Conservation (phyloP, 2,329 filamentous ascomycete genomes). For the Curvularia sp. region DNA sequence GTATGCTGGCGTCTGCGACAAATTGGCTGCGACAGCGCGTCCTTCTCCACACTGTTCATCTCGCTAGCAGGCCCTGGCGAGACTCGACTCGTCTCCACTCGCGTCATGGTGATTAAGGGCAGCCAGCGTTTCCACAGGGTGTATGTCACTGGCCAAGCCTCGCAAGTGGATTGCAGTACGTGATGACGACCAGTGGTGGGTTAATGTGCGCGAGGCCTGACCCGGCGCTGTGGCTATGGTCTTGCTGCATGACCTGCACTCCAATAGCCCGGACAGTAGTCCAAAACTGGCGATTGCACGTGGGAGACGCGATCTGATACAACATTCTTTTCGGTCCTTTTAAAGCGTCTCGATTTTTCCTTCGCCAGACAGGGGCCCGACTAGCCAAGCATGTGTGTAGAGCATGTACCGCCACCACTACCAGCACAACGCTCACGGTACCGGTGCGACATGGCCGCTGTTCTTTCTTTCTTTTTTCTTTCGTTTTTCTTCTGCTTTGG, state of each 20-base stretch:
- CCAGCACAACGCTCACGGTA: constrained; percentile 2
- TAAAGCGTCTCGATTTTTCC: constrained; percentile 9
- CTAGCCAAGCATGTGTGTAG: not conserved
- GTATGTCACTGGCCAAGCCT: constrained; percentile 27
- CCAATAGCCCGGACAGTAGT: constrained; percentile 26
- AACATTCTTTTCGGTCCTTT: constrained; percentile 23
- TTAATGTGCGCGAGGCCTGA: constrained; percentile 33
- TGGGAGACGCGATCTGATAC: constrained; percentile 35
- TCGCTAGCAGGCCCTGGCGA: constrained; percentile 43
- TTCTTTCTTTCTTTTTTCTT: constrained; percentile 5
- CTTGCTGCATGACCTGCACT: constrained; percentile 44
- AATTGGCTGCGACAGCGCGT: constrained; percentile 40
- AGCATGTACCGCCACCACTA: not conserved
- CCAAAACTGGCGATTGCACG: constrained; percentile 35
- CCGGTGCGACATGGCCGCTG: not conserved
- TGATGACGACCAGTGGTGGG: constrained; percentile 27
- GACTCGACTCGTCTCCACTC: constrained; percentile 38
- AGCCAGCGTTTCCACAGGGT: constrained; percentile 23
- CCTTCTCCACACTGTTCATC: constrained; percentile 51
- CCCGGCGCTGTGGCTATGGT: constrained; percentile 39
- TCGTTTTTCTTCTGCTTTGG: not conserved
- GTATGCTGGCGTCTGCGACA: constrained; percentile 38
- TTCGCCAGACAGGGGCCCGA: constrained; percentile 4
- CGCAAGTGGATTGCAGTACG: constrained; percentile 20
- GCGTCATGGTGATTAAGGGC: constrained; percentile 31